Evolutionary conservation across 2,329 filamentous ascomycete species (phyloP).

Genomic region (Truncatella angustata): DNA sequence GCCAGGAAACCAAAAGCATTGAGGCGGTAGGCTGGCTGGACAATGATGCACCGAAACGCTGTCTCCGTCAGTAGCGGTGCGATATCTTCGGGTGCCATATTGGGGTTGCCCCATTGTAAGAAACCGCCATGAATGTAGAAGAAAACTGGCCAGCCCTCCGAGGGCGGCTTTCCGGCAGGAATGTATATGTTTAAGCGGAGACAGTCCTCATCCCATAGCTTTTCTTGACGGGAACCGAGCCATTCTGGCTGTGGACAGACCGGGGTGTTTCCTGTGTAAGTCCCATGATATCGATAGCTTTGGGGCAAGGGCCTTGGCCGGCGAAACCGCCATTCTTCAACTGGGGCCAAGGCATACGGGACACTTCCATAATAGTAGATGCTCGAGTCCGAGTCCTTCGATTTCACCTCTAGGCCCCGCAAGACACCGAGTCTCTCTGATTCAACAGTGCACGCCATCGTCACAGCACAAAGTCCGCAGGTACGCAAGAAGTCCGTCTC

Average conservation of each 20-base stretch:
- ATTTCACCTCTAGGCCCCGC: neutral
- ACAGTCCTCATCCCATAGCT: conserved; percentile 48
- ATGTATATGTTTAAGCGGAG: conserved; percentile 56
- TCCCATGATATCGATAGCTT: conserved; percentile 49
- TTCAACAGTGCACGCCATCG: neutral
- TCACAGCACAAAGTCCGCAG: neutral
- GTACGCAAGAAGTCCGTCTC: neutral
- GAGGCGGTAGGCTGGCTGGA: conserved; percentile 55
- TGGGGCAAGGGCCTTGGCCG: conserved; percentile 43
- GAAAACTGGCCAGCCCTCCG: conserved; percentile 53
- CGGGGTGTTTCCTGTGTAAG: conserved; percentile 33
- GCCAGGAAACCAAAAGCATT: conserved; percentile 57
- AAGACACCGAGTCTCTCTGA: conserved; percentile 2
- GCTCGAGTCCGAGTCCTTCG: neutral
- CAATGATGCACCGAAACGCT: conserved; percentile 46
- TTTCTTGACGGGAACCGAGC: conserved; percentile 20
- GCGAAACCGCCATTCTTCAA: conserved; percentile 42
- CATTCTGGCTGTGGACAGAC: conserved; percentile 50
- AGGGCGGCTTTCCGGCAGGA: conserved; percentile 42
- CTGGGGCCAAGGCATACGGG: conserved; percentile 52
- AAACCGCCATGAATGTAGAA: conserved; percentile 59
- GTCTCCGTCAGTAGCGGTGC: conserved; percentile 47
- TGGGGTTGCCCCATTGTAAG: conserved; percentile 53
- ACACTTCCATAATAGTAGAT: conserved; percentile 52
- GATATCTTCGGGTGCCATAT: conserved; percentile 35